Base-by-base conservation (phyloP, 2,329 filamentous ascomycete species). In the Orbilia brochopaga region DNA sequence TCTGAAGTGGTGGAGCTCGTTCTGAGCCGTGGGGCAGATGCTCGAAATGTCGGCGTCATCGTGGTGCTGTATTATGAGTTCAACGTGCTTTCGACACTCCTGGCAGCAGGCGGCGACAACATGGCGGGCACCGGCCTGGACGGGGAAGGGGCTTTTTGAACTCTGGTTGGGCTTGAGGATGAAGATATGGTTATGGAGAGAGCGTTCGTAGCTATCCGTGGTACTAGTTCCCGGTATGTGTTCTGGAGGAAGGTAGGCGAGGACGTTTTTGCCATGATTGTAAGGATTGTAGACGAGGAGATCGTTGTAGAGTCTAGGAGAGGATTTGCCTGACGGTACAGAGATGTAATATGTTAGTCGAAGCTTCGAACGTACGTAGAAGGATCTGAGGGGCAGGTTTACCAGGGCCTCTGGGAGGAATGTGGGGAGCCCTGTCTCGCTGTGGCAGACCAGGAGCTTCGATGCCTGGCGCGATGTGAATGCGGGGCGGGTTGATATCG, bases 1-100 rank as follows among this genome's bases (percentile, higher is more conserved):
- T 40, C 74, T 70, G 52, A 77, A 76, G 50, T 90, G 88, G 77
- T 90, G 88, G 3, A 90, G 78, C 30, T 85, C 85, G 73, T 81
- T 83, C 0, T 82, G 79, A 10, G 76, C 70, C 59, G 80, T 82
- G 2, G 84, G 83, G 74, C 83, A 85, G 4, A 82, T 79, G 30
- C 72, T 73, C 56, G 76, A 78, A 15, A 76, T 73, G 19, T 56
- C 60, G 72, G 64, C 46, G 77, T 76, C 55, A 76, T 80, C 77
- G 11, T 79, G 80, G 74, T 84, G 85, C 69, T 84, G 82, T 35
- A 88, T 81, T 10, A 80, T 79, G 21, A 90, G 77, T 74, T 86
- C 83, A 48, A 89, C 80, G 78, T 90, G 87, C 76, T 83, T 82
- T 57, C 85, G 84, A 77, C 88, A 90, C 69, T 81, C 81, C 63